Evolutionary conservation across 225 moss, liverwort and hornwort genomes (phyloP), one percentile per base, ranked within the genome.

Genomic region (Sphagnum tenellum): DNA sequence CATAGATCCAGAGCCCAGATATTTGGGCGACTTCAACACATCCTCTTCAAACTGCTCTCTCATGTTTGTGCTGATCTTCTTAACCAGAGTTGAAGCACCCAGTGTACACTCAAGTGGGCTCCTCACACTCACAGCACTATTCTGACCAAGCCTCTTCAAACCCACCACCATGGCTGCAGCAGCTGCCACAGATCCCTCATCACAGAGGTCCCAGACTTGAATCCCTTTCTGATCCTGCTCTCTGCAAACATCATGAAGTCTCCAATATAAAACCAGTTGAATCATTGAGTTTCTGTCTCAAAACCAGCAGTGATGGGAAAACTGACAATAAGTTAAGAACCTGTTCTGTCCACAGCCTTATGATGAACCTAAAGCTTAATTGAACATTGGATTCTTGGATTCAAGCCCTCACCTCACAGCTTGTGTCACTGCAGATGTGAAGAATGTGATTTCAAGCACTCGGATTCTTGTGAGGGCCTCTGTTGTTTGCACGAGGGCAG

Each of bases 381-480:
- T 29, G 29, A 29, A 29, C 29, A 29, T 29, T 29, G 29, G 29
- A 29, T 29, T 29, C 29, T 29, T 29, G 29, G 29, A 29, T 29
- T 29, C 29, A 29, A 29, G 1, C 56, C 45, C 62, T 71, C 51
- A 94, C 93, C 90, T 89, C 62, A 98, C 74, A 5, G 83, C 80
- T 72, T 72, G 78, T 9, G 83, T 66, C 6, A 93, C 65, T 55
- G 78, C 71, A 64, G 79, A 50, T 59, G 83, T 81, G 66, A 90
- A 93, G 65, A 91, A 98, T 10, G 98, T 89, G 61, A 93, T 63
- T 67, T 98, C 93, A 59, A 98, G 87, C 67, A 98, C 79, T 62
- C 79, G 77, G 68, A 98, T 74, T 73, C 69, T 82, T 45, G 83
- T 63, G 57, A 98, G 77, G 45, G 69, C 67, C 64, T 86, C 87